Base-by-base conservation (phyloP, 192 early-diverging fungal genomes). In the Jimgerdemannia flammicorona region DNA sequence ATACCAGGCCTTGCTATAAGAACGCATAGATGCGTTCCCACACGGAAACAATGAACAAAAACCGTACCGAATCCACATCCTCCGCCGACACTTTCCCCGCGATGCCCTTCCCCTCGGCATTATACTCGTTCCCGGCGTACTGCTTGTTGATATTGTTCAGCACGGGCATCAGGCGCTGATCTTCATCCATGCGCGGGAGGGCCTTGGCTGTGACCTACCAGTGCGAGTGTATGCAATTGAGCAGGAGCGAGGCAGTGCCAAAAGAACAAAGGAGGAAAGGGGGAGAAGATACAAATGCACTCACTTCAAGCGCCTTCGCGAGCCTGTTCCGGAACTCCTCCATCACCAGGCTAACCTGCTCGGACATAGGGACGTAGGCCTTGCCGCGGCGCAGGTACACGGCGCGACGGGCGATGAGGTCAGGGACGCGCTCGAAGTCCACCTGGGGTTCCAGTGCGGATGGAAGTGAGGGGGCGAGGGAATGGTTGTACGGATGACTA, bases 151-250 rank as follows among this genome's bases (percentile, higher is more conserved):
- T 86, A 70, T 95, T 96, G 63, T 89, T 87, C 44, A 99, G 86
- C 40, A 98, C 88, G 1, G 98, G 98, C 67, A 90, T 83, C 69
- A 99, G 84, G 41, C 96, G 91, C 79, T 96, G 93, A 75, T 97
- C 95, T 80, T 99, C 95, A 68, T 95, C 94, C 91, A 97, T 87
- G 67, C 91, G 88, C 74, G 94, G 93, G 69, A 98, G 77, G 2
- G 90, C 89, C 74, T 90, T 90, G 44, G 92, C 89, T n/a, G 93
- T 93, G 41, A 86, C 81, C 78, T 94, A 83, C 29, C 29, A 70
- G 42, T 44, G n/a, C 11, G 14, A 69, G 4, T 41, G 2, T 74
- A 17, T 42, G 68, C 29, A 29, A 29, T 29, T 29, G 29, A 29
- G 29, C 29, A 1, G 0, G 29, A 19, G 10, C 8, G 17, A 68